These are phyloP conservation scores for Leccinum sublutescens DNA, from an alignment of 768 basidiomycete species.

Conservation along the genomic window DNA sequence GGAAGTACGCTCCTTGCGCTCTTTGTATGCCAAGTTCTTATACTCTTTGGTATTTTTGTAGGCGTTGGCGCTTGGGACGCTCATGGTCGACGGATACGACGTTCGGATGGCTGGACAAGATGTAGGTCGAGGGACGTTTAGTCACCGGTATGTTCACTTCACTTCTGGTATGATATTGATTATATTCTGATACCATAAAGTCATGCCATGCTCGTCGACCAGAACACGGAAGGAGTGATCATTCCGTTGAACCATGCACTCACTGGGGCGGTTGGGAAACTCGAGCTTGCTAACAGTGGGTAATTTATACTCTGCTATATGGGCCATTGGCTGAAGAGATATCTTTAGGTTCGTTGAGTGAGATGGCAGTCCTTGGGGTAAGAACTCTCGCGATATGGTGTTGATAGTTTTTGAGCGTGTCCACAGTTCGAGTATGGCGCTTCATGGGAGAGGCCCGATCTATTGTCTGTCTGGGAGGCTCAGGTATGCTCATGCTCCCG, in stretches of 20 bases:
- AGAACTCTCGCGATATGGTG: conserved; percentile 24
- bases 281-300: conserved; percentile 86
- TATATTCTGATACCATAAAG: conserved; percentile 26
- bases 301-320: conserved; percentile 16
- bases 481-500: conserved; percentile 45
- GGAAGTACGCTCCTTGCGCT: conserved; percentile 49
- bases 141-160: conserved; percentile 51
- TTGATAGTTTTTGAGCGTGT: conserved; percentile 2
- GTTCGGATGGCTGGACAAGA: conserved; percentile 93
- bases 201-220: conserved; percentile 92
- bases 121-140: conserved; percentile 88
- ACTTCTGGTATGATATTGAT: neutral
- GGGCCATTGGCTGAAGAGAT: neutral
- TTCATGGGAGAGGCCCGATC: conserved; percentile 81
- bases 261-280: conserved; percentile 51
- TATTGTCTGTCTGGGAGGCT: conserved; percentile 90
- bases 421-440: conserved; percentile 84
- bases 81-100: conserved; percentile 80
- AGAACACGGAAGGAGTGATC: conserved; percentile 72
- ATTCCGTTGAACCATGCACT: conserved; percentile 80
- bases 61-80: conserved; percentile 86
- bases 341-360: conserved; percentile 73
- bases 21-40: neutral
- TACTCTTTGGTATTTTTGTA: conserved; percentile 23
- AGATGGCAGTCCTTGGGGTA: conserved; percentile 86